phyloP scores from a whole-genome alignment of 2,329 filamentous ascomycete genomes.

The Arthrocladium fulminans region DNA sequence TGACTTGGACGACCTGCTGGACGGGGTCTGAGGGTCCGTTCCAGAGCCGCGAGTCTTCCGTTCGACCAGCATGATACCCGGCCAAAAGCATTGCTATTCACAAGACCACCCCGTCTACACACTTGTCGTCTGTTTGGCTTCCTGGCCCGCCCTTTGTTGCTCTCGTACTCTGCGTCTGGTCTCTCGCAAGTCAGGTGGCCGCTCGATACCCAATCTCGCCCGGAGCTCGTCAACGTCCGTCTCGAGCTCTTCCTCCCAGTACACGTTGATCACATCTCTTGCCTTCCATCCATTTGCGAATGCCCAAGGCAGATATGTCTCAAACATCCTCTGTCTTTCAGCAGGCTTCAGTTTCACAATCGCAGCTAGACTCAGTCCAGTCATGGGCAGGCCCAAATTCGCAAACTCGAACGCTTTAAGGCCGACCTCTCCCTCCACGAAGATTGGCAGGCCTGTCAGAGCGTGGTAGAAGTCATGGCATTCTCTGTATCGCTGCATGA shows the following conservation, averaged over 20 bases:
- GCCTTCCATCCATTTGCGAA: constrained; percentile 67
- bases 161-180: constrained; percentile 63
- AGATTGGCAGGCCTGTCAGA: constrained; percentile 77
- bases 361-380: constrained; percentile 73
- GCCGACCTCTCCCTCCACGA: constrained; percentile 94
- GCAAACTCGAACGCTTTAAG: constrained; percentile 96
- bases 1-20: constrained; percentile 33
- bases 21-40: constrained; percentile 12
- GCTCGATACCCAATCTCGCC: constrained; percentile 69
- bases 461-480: constrained; percentile 98
- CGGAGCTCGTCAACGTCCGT: constrained; percentile 71
- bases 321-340: constrained; percentile 58
- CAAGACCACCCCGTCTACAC: constrained; percentile 1
- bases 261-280: constrained; percentile 85
- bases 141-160: constrained; percentile 58
- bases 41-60: neutral
- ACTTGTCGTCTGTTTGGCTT: constrained; percentile 27
- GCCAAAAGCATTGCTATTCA: neutral
- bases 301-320: constrained; percentile 82
- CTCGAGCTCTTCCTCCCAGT: constrained; percentile 92
- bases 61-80: constrained; percentile 17
- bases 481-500: constrained; percentile 96
- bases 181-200: constrained; percentile 73
- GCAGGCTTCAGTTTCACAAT: constrained; percentile 53
- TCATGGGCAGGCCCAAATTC: constrained; percentile 92